Evolutionary conservation across 495 filamentous ascomycete species (phyloP), one percentile per base, ranked within the genome.

Genomic region (Sphaerosporella brunnea): DNA sequence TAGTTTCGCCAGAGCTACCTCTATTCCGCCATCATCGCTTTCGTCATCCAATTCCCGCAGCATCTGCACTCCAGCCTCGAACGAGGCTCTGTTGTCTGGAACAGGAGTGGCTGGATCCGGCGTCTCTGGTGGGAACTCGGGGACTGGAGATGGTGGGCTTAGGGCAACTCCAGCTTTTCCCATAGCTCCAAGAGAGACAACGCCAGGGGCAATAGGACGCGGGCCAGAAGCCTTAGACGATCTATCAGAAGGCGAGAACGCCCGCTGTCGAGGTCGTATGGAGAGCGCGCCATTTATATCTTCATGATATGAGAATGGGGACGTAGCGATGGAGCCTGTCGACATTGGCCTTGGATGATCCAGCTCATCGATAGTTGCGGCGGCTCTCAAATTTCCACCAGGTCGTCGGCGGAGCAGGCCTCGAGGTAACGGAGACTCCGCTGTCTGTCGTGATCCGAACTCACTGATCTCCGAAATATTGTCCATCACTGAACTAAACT

Each of bases 1-100:
- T 2, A 99, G 71, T 55, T 95, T 96, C 51, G 88, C 64, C 51
- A 99, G 59, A 4, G 90, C 85, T 11, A 87, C 84, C 59, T 95
- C 90, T 40, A 95, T 73, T 16, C 88, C 87, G n/a, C 87, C 88
- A 62, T 90, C 84, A 46, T 83, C 82, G 45, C 78, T 71, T 19
- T 64, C 51, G 60, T 99, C 92, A 0, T 87, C 84, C 19, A 97
- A 82, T 47, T 80, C 75, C 7, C 87, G 84, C 51, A 97, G 77
- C 54, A 83, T 80, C 41, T 84, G 79, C 23, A 93, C 83, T 48
- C 92, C 88, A 8, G 74, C 78, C 63, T 96, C 83, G 48, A 96
- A 95, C 0, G 86, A 93, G 9, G 82, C 68, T 16, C 66, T 69
- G 7, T 67, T 64, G 38, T 65, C 65, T 7, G 49, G 26, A 26